A percentile compares a stretch with the other conserved stretches of the same genome.
Evolutionary conservation across 208 protist genomes (phyloP).

Genomic region (Crithidia fasciculata): DNA sequence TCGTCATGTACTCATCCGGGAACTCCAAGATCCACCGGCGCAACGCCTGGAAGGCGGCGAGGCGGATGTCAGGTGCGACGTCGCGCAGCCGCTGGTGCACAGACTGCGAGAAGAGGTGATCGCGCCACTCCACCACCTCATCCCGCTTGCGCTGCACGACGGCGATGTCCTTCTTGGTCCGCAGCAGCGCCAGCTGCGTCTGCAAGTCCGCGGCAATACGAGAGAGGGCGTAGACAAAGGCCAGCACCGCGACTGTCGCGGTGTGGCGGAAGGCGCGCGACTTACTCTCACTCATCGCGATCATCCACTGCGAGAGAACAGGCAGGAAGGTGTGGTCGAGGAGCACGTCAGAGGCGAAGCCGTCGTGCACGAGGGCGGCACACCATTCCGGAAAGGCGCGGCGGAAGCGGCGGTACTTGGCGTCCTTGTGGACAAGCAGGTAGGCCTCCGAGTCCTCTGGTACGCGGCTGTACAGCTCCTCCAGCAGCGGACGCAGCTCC

Average conservation of each 20-base stretch:
- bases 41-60: slow-evolving; percentile 71
- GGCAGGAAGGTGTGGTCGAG: slow-evolving; percentile 66
- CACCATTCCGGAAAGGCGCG: slow-evolving; percentile 71
- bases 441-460: slow-evolving; percentile 74
- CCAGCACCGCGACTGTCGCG: slow-evolving; percentile 67
- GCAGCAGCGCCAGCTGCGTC: slow-evolving; percentile 43
- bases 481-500: slow-evolving; percentile 74
- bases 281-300: slow-evolving; percentile 92
- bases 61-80: slow-evolving; percentile 84
- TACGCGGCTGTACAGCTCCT: slow-evolving; percentile 86
- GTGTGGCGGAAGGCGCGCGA: slow-evolving; percentile 87
- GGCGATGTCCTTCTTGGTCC: slow-evolving; percentile 55
- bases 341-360: slow-evolving; percentile 63
- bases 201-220: slow-evolving; percentile 53
- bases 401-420: slow-evolving; percentile 67
- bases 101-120: slow-evolving; percentile 84
- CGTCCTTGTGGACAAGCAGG: slow-evolving; percentile 78
- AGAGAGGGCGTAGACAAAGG: slow-evolving; percentile 80
- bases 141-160: slow-evolving; percentile 54
- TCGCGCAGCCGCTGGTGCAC: slow-evolving; percentile 88
- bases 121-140: slow-evolving; percentile 54
- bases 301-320: slow-evolving; percentile 74
- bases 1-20: slow-evolving; percentile 81
- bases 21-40: slow-evolving; percentile 79
- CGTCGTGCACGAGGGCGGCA: slow-evolving; percentile 55